Conservation (phyloP, 2,329 filamentous ascomycete genomes). For the Aspergillus piperis region DNA sequence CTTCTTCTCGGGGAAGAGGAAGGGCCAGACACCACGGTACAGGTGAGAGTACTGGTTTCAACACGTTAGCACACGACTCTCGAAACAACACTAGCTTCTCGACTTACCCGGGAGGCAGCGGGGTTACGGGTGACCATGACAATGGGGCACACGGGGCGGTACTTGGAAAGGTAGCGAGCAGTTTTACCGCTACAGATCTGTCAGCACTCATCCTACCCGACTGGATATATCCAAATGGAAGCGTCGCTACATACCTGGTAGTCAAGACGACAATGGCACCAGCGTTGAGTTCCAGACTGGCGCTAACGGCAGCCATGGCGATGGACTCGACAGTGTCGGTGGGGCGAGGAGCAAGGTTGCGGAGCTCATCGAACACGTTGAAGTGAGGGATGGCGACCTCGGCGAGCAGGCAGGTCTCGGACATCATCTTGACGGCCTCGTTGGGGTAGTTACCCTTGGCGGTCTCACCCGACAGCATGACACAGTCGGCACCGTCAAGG, state of each 20-base stretch:
- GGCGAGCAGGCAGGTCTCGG: constrained; percentile 93
- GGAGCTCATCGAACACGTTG: constrained; percentile 93
- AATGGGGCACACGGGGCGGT: constrained; percentile 97
- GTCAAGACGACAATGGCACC: constrained; percentile 95
- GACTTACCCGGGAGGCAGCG: constrained; percentile 69
- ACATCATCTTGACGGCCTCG: constrained; percentile 96
- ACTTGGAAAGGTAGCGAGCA: constrained; percentile 94
- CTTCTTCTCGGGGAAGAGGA: constrained; percentile 90
- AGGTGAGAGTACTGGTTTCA: constrained; percentile 72
- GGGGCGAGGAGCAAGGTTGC: constrained; percentile 77
- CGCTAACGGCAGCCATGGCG: constrained; percentile 94
- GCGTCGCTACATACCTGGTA: constrained; percentile 63
- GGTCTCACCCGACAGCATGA: constrained; percentile 99
- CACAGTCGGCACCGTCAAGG: constrained; percentile 96
- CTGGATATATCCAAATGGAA: neutral
- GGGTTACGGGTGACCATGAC: constrained; percentile 96
- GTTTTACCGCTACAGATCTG: constrained; percentile 71
- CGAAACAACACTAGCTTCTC: neutral
- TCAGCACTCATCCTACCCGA: constrained; percentile 22
- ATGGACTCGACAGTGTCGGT: constrained; percentile 89
- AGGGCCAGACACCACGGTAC: constrained; percentile 97
- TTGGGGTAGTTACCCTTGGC: constrained; percentile 95
- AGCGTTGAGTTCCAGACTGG: constrained; percentile 93
- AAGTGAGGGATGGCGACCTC: constrained; percentile 98
- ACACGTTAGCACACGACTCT: constrained; percentile 17